Evolutionary conservation across 306 rosid genomes (phyloP), one percentile per base, ranked within the genome.

Genomic region (Quercus alba): DNA sequence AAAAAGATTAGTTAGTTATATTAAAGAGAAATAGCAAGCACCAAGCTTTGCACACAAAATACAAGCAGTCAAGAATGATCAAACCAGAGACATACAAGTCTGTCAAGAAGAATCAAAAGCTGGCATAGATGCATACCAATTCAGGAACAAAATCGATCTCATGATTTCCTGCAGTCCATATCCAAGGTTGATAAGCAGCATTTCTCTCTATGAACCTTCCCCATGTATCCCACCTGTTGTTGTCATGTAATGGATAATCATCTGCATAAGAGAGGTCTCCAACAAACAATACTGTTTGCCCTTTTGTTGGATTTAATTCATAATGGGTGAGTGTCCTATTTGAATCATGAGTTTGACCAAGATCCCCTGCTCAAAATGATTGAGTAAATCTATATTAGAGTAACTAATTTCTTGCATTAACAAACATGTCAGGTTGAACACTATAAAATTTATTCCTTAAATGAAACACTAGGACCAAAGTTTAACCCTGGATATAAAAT

Each of bases 161-260:
- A 64, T 87, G 93, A 78, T 89, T 89, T 68, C 91, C 91, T 0
- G 82, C 79, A 21, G 91, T 81, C 90, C 94, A 91, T 75, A 90
- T 86, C 95, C 97, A 94, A 73, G 92, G 93, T 72, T 94, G 98
- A 86, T 90, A 89, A 38, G 98, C 95, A 70, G 84, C 87, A 86
- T 68, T 81, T 84, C 98, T 89, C 76, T 94, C 98, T 1, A 52
- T 23, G 61, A 91, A 94, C 72, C 98, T 90, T 76, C 93, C 89
- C 98, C 98, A 94, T 15, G 97, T 86, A 76, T 91, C 97, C 97
- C 98, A 94, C 61, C 91, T 84, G 23, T 11, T 51, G 76, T 89
- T 91, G 78, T 91, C 97, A 77, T 90, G 97, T 75, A 84, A 86
- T 28, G 94, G 94, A 76, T 90, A 87, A 44, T 83, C 87, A 80